phyloP scores from a whole-genome alignment of 352 stramenopile species.

The Pythium grandisporangium region DNA sequence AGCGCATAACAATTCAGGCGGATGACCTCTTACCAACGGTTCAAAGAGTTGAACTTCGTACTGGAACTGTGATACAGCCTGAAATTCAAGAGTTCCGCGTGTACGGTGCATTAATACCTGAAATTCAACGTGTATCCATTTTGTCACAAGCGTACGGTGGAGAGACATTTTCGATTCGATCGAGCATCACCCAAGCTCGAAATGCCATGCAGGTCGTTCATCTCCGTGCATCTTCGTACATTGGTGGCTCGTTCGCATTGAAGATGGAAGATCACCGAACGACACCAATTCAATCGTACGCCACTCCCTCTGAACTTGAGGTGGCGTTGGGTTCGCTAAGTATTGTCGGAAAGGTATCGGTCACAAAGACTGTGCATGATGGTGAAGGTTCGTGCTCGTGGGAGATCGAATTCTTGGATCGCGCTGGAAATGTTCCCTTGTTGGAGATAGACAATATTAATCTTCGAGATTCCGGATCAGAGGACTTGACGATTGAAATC shows the following conservation, averaged over 20 bases:
- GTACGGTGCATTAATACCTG: conserved; percentile 17
- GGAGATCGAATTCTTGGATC: conserved; percentile 45
- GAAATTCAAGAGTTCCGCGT: conserved; percentile 52
- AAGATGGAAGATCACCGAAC: conserved; percentile 26
- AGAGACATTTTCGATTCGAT: conserved; percentile 25
- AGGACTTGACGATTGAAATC: conserved; percentile 28
- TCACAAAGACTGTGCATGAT: conserved; percentile 21
- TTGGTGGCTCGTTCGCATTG: conserved; percentile 37
- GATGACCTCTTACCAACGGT: conserved; percentile 27
- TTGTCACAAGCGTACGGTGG: conserved; percentile 24
- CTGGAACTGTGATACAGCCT: conserved; percentile 9
- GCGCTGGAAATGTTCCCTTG: conserved; percentile 37
- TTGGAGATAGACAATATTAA: conserved; percentile 31
- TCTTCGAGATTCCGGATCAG: conserved; percentile 30
- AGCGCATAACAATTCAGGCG: conserved; percentile 35
- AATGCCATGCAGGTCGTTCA: conserved; percentile 34
- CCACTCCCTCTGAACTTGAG: conserved; percentile 29
- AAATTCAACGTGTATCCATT: conserved; percentile 31
- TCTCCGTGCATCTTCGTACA: conserved; percentile 27
- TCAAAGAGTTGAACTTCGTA: conserved; percentile 21
- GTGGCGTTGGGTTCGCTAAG: conserved; percentile 33
- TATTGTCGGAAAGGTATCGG: conserved; percentile 21
- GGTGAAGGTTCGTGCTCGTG: conserved; percentile 35
- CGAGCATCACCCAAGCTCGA: conserved; percentile 16
- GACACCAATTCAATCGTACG: conserved; percentile 31